phyloP scores from a whole-genome alignment of 495 filamentous ascomycete genomes.

The Trichocladium antarcticum region DNA sequence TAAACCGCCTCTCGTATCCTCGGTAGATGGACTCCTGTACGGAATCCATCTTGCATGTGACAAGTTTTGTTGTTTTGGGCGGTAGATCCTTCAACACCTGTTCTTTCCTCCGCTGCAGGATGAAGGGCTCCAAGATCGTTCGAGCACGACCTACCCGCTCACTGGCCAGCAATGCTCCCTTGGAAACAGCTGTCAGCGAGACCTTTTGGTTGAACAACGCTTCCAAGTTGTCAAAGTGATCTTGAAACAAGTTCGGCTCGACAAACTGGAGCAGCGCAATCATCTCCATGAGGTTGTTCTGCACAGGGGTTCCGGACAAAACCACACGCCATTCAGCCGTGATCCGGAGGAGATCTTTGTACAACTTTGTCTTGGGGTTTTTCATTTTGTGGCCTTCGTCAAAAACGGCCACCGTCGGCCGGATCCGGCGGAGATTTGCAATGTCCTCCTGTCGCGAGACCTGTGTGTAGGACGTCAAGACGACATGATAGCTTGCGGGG shows the following conservation, averaged over 20 bases:
- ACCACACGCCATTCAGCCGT: conserved; percentile 67
- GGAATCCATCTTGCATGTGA: conserved; percentile 65
- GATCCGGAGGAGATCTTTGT: conserved; percentile 69
- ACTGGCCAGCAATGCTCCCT: conserved; percentile 65
- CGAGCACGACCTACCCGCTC: conserved; percentile 78
- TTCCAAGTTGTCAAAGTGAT: conserved; percentile 57
- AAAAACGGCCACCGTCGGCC: conserved; percentile 62
- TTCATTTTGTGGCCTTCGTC: conserved; percentile 91
- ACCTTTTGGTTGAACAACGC: conserved; percentile 85
- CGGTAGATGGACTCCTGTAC: conserved; percentile 62
- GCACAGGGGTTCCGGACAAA: conserved; percentile 85
- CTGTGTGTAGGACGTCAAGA: conserved; percentile 75
- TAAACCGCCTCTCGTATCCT: conserved; percentile 30
- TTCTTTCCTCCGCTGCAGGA: conserved; percentile 84
- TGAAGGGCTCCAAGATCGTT: conserved; percentile 89
- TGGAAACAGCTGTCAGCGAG: conserved; percentile 60
- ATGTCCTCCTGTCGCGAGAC: conserved; percentile 33
- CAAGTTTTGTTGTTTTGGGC: conserved; percentile 63
- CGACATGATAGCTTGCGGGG: conserved; percentile 59
- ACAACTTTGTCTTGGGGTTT: conserved; percentile 69
- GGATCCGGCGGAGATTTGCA: conserved; percentile 25
- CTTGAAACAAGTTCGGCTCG: conserved; percentile 71
- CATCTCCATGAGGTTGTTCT: conserved; percentile 92
- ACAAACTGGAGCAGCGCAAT: conserved; percentile 83
- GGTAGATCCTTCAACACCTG: conserved; percentile 86